Base-by-base conservation (phyloP, 2,329 filamentous ascomycete species). In the Xylariaceae sp. region DNA sequence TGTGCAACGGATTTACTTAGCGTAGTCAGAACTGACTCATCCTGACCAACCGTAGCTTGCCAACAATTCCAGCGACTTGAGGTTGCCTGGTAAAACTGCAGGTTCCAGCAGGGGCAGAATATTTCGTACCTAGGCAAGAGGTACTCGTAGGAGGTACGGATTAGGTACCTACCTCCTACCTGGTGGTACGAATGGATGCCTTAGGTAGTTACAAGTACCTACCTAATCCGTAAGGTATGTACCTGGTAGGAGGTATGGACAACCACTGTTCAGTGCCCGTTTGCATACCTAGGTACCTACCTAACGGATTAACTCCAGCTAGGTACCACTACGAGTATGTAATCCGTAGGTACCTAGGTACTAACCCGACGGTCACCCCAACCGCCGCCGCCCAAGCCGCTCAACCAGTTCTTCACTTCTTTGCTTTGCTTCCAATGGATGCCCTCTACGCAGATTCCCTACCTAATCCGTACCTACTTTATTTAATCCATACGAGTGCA, bases 21-120 rank as follows among this genome's bases (percentile, higher is more conserved):
- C 37, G 37, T n/a, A 45, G 41, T 45, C 10, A 13, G 11, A 45
- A n/a, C 30, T 45, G 18, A 55, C 11, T 30, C 47, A 47, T 11
- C 15, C 5, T 51, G 48, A 13, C 61, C 61, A 63, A 63, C 54
- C 54, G 49, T 35, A 52, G 48, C 41, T 48, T 59, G 61, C 61
- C 59, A 63, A 47, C 61, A 23, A 61, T 53, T 45, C 41, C 30
- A 57, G 50, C 39, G 37, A n/a, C 35, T 41, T 39, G 30, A n/a
- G 30, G 45, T 48, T 57, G 44, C 30, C 50, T 51, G 23, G 47
- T 11, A 23, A 11, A 45, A 45, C 13, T 23, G 23, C 23, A 23
- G 13, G 41, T 45, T 11, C n/a, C 41, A 45, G 41, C 41, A 45
- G 41, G 41, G 13, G n/a, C 13, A n/a, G 41, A 45, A 41, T 41